Base-by-base conservation (phyloP, 179 eudicot genomes). In the Pouteria campechiana region DNA sequence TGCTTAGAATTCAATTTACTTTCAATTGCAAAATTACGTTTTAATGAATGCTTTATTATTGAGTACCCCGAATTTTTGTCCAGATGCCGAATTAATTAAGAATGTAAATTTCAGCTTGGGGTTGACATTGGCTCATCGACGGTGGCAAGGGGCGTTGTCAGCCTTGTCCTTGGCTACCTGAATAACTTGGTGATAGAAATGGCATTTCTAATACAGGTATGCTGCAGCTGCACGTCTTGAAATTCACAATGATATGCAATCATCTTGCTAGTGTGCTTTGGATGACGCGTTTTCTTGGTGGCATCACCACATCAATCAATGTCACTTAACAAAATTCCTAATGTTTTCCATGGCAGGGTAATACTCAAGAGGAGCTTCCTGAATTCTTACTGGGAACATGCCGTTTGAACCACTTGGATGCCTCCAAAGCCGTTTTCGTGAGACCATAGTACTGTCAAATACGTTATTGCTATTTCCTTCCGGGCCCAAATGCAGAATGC, bases 121-220 rank as follows among this genome's bases (percentile, higher is more conserved):
- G 23, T 84, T 24, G 90, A 84, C 47, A 74, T 77, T 48, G 94
- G 90, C 10, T 84, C 90, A 43, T 83, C 94, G 22, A 77, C 85
- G 16, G 86, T 83, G 47, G 95, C 95, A 30, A 65, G 86, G 56
- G 83, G 90, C 5, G 90, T 84, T 7, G 78, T 65, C 48, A 81
- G 57, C 55, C 83, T 84, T 34, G 95, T 84, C 54, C 72, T 81
- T 10, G 86, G 90, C n/a, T 76, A 81, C 65, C 64, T 84, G 27
- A 84, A 67, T 74, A 75, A 84, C 67, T 65, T 84, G 47, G 86
- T 84, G 24, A 62, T 77, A 12, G 94, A 84, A 55, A 40, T 84
- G 81, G 86, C 94, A 20, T 84, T 84, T 44, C 37, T 84, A 48
- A 72, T 84, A 48, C 92, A 84, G 90, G 95, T 83, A 75, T 41